These are phyloP conservation scores for Tetraselmis striata DNA, from an alignment of 139 green algal genomes.

Conservation along the genomic window DNA sequence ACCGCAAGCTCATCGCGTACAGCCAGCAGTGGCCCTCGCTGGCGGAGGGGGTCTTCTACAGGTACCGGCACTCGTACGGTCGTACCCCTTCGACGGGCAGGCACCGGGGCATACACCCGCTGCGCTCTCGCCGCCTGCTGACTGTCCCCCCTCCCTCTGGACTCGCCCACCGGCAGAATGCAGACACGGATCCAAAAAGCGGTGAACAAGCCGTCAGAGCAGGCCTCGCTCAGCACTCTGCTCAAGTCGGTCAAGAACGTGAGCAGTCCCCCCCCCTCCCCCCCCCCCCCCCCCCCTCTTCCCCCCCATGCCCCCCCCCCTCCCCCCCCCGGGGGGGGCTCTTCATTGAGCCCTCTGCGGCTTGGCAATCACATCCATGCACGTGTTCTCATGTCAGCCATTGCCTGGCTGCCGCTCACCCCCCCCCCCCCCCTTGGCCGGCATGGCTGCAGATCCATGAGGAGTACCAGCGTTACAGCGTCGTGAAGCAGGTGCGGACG, in stretches of 20 bases:
- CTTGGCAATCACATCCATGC: too few relatives aligned
- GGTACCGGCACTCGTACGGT: constrained; percentile 13
- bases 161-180: neutral
- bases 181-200: neutral
- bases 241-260: constrained; percentile 12
- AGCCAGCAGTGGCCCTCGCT: constrained; percentile 52
- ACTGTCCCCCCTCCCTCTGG: too few relatives aligned
- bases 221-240: neutral
- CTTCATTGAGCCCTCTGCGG: too few relatives aligned
- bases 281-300: too few relatives aligned
- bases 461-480: constrained; percentile 32
- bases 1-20: constrained; percentile 55
- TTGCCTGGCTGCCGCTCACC: too few relatives aligned
- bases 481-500: constrained; percentile 1
- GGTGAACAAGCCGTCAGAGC: neutral
- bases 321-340: too few relatives aligned
- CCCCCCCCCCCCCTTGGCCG: neutral
- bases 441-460: constrained; percentile 27
- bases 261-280: constrained; percentile 7
- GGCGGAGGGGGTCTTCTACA: constrained; percentile 34
- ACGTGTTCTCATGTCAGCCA: too few relatives aligned
- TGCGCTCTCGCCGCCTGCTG: too few relatives aligned
- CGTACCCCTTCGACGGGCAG: too few relatives aligned
- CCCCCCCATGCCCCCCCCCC: too few relatives aligned
- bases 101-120: too few relatives aligned